Base-by-base conservation (phyloP, 1,284 basidiomycete genomes). In the Naganishia liquefaciens region DNA sequence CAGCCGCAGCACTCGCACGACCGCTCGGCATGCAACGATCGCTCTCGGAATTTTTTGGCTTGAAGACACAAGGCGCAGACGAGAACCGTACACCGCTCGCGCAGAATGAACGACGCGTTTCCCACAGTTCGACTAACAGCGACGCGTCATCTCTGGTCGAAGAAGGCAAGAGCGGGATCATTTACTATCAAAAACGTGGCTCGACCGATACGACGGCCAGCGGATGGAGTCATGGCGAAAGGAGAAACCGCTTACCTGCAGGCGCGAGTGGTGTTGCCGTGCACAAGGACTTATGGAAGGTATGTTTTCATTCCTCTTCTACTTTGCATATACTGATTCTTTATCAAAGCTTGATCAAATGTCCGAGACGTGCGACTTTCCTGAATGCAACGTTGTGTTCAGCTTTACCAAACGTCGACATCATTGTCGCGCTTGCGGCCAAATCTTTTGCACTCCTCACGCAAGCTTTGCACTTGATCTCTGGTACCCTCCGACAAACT, bases 201-300 rank as follows among this genome's bases (percentile, higher is more conserved):
- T 46, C 46, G 46, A 40, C 28, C 28, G 55, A 27, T 11, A 39
- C 55, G 55, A 23, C 21, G 4, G 57, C 19, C 21, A 37, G 46
- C 27, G 57, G 57, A 21, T 58, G 55, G 55, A 47, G 30, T 49
- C 30, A 21, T 13, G 55, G 55, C 9, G 46, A 60, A 33, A 60
- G 57, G 46, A 50, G 57, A 17, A 46, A 27, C 10, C 33, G 46
- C 17, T 50, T 60, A 19, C 57, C 57, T 21, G 33, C 25, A 21
- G 57, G 57, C 13, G 55, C 64, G 2, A 60, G 51, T 44, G 64
- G 55, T 9, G 37, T 58, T 13, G 64, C 57, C 3, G 21, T 65
- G 50, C 57, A 65, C 37, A 58, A 55, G 42, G 64, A 65, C 39
- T 43, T 65, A n/a, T 65, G 64, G 64, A 65, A 65, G 57, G 64